Conservation (phyloP, 257 asterid genomes). For the Solanum pimpinellifolium region DNA sequence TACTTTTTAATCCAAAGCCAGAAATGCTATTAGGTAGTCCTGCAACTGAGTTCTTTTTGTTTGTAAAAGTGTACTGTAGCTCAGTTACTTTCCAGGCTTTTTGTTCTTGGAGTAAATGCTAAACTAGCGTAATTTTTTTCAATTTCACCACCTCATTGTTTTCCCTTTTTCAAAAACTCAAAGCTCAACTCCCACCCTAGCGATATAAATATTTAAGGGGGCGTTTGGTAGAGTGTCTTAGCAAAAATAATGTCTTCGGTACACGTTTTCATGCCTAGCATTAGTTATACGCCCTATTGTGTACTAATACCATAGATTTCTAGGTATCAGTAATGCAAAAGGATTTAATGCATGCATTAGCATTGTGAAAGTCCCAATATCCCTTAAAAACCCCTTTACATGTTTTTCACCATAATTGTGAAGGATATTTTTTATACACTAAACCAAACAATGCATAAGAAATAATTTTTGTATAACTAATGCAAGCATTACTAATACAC, state of each 20-base stretch:
- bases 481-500: background rate
- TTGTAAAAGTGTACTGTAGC: background rate
- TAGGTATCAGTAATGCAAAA: background rate
- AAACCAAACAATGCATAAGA: background rate
- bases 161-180: background rate
- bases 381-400: too few relatives aligned
- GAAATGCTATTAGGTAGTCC: conserved; percentile 51
- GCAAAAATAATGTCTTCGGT: background rate
- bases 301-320: background rate
- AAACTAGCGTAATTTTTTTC: background rate
- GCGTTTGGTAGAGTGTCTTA: background rate
- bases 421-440: too few relatives aligned
- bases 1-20: conserved; percentile 67
- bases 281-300: background rate
- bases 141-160: background rate
- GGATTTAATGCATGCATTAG: background rate
- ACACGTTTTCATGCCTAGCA: background rate
- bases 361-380: too few relatives aligned
- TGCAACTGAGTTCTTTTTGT: background rate
- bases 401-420: background rate
- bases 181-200: background rate
- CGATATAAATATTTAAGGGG: background rate
- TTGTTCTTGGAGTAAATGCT: background rate
- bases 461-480: background rate
- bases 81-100: background rate